phyloP scores from a whole-genome alignment of 2,329 filamentous ascomycete species.

The Aphanocladium album region DNA sequence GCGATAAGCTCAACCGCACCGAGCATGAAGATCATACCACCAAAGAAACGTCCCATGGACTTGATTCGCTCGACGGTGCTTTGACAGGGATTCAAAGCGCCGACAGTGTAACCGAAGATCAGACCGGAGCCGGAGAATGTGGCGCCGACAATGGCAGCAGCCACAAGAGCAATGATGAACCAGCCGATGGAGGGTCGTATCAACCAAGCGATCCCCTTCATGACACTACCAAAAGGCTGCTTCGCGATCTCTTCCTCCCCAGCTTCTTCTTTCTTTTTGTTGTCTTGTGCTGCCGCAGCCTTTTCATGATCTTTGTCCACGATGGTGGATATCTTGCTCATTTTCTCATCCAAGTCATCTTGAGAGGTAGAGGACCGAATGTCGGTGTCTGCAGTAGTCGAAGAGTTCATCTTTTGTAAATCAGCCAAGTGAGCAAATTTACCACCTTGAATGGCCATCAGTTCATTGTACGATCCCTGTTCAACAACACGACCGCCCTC shows the following conservation, averaged over 20 bases:
- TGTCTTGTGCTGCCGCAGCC: background rate
- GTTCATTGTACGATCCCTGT: constrained; percentile 52
- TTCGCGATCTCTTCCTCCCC: background rate
- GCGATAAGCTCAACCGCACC: constrained; percentile 55
- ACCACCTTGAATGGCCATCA: constrained; percentile 38
- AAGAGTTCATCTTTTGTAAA: background rate
- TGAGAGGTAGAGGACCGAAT: background rate
- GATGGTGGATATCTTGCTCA: background rate
- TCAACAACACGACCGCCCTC: constrained; percentile 51
- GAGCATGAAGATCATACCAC: constrained; percentile 56
- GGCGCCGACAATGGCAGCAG: constrained; percentile 48
- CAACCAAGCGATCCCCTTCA: constrained; percentile 17
- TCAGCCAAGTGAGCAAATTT: constrained; percentile 5
- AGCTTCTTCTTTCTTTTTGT: background rate
- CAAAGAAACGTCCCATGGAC: constrained; percentile 47
- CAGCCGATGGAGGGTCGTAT: constrained; percentile 30
- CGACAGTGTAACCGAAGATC: constrained; percentile 57
- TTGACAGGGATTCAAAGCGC: constrained; percentile 51
- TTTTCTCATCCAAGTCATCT: background rate
- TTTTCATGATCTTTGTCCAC: background rate
- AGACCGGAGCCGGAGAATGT: constrained; percentile 53
- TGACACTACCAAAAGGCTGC: constrained; percentile 19
- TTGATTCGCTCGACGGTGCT: constrained; percentile 40
- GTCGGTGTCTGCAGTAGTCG: background rate
- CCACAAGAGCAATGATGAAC: constrained; percentile 44